Evolutionary conservation across 2,329 filamentous ascomycete species (phyloP), one percentile per base, ranked within the genome.

Genomic region (Amauroascus verrucosus): DNA sequence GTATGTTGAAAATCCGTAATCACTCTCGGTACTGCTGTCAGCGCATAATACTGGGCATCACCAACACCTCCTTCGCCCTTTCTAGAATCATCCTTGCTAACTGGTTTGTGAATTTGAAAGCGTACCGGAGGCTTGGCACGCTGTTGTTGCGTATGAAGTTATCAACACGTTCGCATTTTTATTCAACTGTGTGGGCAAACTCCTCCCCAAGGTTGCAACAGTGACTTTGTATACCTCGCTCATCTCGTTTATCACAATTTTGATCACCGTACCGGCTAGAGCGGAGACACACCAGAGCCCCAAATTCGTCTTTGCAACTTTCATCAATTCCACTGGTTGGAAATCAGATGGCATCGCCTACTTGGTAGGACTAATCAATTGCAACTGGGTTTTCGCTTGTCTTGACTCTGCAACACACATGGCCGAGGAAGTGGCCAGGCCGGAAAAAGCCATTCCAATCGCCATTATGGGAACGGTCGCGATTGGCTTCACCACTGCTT

Each of bases 241-340:
- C 33, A 54, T 73, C 46, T 75, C 73, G 47, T 76, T 77, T 57
- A 52, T 71, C 32, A 68, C 75, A 43, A 76, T 76, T 57, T 63
- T 77, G 37, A 70, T 78, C 54, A 72, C 71, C 4, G 70, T 77
- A 2, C 74, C 75, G 0, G 66, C 72, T 3, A 66, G 65, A 18
- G 70, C 72, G 6, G 69, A 70, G 1, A 69, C 67, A 1, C 70
- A 75, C 56, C 68, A 75, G 51, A 64, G 68, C 33, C 71, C 73
- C 51, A 65, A 69, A 20, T 77, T 77, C 61, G 76, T 78, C 57
- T 78, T 77, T 58, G 70, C 72, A 0, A 75, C 69, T 37, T 77
- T 77, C 58, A 71, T 74, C 64, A 79, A 77, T 62, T 72, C 72
- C 55, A 77, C 73, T 0, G 75, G 72, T 20, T 77, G 73, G 75